These are phyloP conservation scores for Phytophthora capsici DNA, from an alignment of 352 stramenopile genomes.

Conservation along the genomic window DNA sequence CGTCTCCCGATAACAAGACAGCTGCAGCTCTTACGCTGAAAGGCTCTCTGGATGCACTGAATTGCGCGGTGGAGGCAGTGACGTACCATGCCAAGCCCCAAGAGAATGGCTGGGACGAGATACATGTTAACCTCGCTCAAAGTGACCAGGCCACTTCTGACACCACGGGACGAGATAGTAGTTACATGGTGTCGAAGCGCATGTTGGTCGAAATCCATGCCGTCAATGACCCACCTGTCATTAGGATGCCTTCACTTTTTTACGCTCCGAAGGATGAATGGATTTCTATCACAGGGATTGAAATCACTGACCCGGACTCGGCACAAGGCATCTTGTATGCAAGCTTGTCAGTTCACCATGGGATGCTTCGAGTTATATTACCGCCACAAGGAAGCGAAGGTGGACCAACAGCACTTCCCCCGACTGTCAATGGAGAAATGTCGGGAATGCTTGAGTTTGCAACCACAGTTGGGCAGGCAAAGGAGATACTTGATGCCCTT, in stretches of 20 bases:
- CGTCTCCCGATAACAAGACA: neutral
- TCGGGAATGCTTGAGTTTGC: conserved; percentile 47
- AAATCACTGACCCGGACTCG: conserved; percentile 54
- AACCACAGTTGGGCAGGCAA: conserved; percentile 20
- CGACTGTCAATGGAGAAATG: conserved; percentile 6
- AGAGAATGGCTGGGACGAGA: conserved; percentile 38
- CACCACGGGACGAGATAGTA: conserved; percentile 12
- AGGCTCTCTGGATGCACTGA: conserved; percentile 43
- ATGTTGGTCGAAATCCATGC: conserved; percentile 51
- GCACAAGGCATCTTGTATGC: conserved; percentile 49
- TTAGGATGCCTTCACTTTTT: conserved; percentile 38
- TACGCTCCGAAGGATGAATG: conserved; percentile 42
- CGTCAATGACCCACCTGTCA: conserved; percentile 49
- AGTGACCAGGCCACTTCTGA: neutral
- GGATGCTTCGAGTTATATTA: conserved; percentile 38
- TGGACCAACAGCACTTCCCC: conserved; percentile 12
- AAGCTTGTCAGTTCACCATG: conserved; percentile 41
- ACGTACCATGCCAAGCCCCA: conserved; percentile 48
- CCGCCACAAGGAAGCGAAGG: neutral
- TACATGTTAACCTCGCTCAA: conserved; percentile 53
- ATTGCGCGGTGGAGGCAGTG: conserved; percentile 59
- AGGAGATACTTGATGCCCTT: conserved; percentile 35
- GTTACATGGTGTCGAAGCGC: conserved; percentile 41
- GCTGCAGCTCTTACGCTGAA: conserved; percentile 24
- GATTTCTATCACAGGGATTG: conserved; percentile 29